These are phyloP conservation scores for Oryza brachyantha DNA, from an alignment of 176 grass and related monocot genomes.

Conservation along the genomic window DNA sequence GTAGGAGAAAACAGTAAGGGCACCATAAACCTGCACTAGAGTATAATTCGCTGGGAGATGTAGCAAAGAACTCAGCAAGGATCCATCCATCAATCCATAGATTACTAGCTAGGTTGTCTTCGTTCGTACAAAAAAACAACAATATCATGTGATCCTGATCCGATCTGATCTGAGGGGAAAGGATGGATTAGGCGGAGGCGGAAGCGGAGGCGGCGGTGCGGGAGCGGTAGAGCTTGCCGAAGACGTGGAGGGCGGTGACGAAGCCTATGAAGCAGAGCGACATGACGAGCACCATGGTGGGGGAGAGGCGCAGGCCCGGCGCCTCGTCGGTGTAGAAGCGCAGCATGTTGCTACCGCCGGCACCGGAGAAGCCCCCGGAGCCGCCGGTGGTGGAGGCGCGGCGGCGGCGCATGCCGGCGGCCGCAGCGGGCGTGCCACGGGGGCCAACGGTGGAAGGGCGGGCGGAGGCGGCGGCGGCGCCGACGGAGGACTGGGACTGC, in stretches of 20 bases:
- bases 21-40: neutral
- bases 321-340: conserved; percentile 89
- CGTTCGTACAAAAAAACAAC: neutral
- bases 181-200: neutral
- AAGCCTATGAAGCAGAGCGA: conserved; percentile 66
- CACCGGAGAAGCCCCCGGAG: conserved; percentile 41
- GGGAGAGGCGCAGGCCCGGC: conserved; percentile 62
- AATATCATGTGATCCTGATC: neutral
- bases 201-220: conserved; percentile 50
- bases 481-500: conserved; percentile 71
- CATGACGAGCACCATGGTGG: conserved; percentile 68
- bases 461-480: conserved; percentile 16
- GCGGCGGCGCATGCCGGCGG: conserved; percentile 63
- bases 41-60: conserved; percentile 17
- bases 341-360: conserved; percentile 72
- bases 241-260: conserved; percentile 79
- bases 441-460: conserved; percentile 58
- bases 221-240: conserved; percentile 80
- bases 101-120: neutral
- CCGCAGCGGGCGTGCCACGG: conserved; percentile 63
- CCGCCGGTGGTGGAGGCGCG: conserved; percentile 7
- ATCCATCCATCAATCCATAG: neutral
- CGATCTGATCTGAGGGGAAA: neutral
- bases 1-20: neutral
- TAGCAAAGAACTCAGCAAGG: neutral